These are phyloP conservation scores for Dendryphion nanum DNA, from an alignment of 2,329 filamentous ascomycete species.

Conservation along the genomic window DNA sequence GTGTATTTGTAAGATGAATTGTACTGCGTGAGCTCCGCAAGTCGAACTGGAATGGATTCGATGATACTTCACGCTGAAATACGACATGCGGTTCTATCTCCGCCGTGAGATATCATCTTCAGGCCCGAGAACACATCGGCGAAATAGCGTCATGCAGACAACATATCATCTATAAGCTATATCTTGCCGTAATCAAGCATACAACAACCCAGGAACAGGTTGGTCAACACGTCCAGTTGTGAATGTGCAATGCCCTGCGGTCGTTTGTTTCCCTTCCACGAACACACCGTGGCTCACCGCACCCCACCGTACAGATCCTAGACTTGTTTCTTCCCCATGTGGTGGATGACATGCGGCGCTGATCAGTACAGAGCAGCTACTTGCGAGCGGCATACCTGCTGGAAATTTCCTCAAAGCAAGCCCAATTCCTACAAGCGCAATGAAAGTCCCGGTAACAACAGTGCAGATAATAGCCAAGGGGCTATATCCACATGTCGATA, in stretches of 20 bases:
- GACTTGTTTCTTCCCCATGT: constrained; percentile 13
- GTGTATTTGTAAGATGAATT: too few relatives aligned
- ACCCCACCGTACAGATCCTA: constrained; percentile 28
- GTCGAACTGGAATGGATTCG: too few relatives aligned
- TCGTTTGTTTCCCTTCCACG: neutral
- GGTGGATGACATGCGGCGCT: constrained; percentile 31
- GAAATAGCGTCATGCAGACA: too few relatives aligned
- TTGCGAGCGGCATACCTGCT: constrained; percentile 25
- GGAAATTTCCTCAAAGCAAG: constrained; percentile 14
- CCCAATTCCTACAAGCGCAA: constrained; percentile 10
- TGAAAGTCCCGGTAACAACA: constrained; percentile 6
- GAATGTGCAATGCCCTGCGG: neutral
- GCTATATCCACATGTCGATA: neutral
- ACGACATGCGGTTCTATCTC: too few relatives aligned
- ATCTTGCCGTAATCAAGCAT: too few relatives aligned
- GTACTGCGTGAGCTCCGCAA: too few relatives aligned
- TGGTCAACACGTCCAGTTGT: too few relatives aligned
- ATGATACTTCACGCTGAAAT: too few relatives aligned
- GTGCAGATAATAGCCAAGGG: constrained; percentile 11
- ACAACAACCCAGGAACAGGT: too few relatives aligned
- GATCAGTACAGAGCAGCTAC: constrained; percentile 30
- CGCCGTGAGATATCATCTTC: too few relatives aligned
- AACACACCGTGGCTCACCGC: constrained; percentile 8
- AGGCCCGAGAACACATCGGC: too few relatives aligned
- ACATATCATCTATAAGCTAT: too few relatives aligned